Evolutionary conservation across 2,329 filamentous ascomycete genomes (phyloP).

Genomic region (Plectosphaerella cucumerina): DNA sequence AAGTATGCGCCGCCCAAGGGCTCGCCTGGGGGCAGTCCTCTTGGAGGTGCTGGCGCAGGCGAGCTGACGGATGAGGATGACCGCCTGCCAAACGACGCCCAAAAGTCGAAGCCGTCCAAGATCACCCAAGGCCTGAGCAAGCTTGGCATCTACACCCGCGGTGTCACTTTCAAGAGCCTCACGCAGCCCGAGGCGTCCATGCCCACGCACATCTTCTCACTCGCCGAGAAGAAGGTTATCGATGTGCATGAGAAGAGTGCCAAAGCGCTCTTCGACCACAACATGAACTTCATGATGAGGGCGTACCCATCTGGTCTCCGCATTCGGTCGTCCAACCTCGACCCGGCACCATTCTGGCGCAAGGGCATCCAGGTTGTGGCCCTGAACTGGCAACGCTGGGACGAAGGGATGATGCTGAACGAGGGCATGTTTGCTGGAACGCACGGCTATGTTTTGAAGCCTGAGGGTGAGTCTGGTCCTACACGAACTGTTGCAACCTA

Average conservation of each 20-base stretch:
- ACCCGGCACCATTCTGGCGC: slow-evolving; percentile 81
- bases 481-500: neutral
- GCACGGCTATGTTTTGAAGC: slow-evolving; percentile 83
- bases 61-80: slow-evolving; percentile 31
- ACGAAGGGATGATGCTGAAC: slow-evolving; percentile 94
- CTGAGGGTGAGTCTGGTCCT: slow-evolving; percentile 45
- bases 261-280: slow-evolving; percentile 69
- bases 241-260: slow-evolving; percentile 49
- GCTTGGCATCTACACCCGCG: slow-evolving; percentile 78
- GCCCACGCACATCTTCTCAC: slow-evolving; percentile 66
- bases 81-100: slow-evolving; percentile 34
- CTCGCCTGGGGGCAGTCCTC: neutral
- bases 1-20: slow-evolving; percentile 47
- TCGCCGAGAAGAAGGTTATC: slow-evolving; percentile 62
- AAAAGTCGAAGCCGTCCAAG: slow-evolving; percentile 47
- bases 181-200: slow-evolving; percentile 65
- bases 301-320: slow-evolving; percentile 82
- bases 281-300: slow-evolving; percentile 77
- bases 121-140: slow-evolving; percentile 71
- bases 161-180: slow-evolving; percentile 77
- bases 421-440: slow-evolving; percentile 85
- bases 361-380: slow-evolving; percentile 88
- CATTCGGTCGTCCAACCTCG: slow-evolving; percentile 80
- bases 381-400: slow-evolving; percentile 88
- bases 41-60: slow-evolving; percentile 24